Base-by-base conservation (phyloP, 2,329 filamentous ascomycete genomes). In the Colletotrichum costaricense region DNA sequence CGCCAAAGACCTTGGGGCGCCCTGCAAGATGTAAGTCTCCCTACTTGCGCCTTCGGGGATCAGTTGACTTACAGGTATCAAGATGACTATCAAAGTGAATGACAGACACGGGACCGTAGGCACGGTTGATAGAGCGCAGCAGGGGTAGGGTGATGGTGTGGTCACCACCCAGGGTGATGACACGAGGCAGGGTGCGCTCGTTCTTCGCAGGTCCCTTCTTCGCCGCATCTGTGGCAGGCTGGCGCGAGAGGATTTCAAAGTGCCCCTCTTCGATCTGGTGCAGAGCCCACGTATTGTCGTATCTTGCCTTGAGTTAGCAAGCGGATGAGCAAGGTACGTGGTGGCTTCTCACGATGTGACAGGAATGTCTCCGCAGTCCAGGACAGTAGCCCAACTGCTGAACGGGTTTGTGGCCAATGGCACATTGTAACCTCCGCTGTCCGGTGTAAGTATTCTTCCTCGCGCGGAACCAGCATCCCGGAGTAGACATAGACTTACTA, bases 211-310 rank as follows among this genome's bases (percentile, higher is more conserved):
- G 91, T 0, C 94, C 94, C 1, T 84, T 82, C 78, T 91, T 90
- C 62, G 91, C 82, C 3, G 93, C 90, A 75, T 94, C 87, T 2
- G 94, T 96, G 59, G 88, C 88, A 0, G 94, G 94, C 1, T 88
- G 82, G 46, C 94, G 92, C 75, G 92, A 92, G 9, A 97, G 85
- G 73, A 97, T 89, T 74, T 88, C 89, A 81, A 93, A 92, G 83
- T 97, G 94, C 9, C 94, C 94, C 82, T 96, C 91, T 80, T 97
- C 94, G 65, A 97, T 97, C 80, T 97, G 94, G 74, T 93, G 88
- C 28, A 97, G 90, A 8, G 94, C 95, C 82, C 90, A 97, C 2
- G 89, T 88, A 80, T 97, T 97, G 82, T 97, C 94, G 77, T 95
- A 95, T 42, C 93, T 94, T 26, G 12, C 24, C 1, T 33, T 16